Evolutionary conservation across 345 rosid genomes (phyloP), one percentile per base, ranked within the genome.

Genomic region (Eucalyptus brandiana): DNA sequence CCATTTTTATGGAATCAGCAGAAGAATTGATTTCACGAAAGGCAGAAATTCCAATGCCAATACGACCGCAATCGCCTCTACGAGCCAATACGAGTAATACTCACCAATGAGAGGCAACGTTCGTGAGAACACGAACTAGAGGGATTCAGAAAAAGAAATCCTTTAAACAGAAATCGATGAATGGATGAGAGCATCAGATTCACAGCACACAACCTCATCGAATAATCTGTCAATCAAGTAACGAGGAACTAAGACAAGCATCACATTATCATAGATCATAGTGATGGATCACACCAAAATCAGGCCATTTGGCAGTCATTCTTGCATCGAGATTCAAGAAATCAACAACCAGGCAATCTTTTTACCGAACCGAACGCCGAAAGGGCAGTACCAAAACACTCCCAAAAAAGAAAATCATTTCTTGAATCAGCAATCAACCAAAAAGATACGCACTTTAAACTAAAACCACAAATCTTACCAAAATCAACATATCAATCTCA

Each of bases 401-500:
- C 85, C 83, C 85, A 4, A 4, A 76, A 40, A 44, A 21, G 13
- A 40, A 21, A 76, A 47, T 76, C 14, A 12, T 76, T 40, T 76
- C 85, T 40, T 40, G 85, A 76, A 76, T 76, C 85, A 76, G 42
- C 85, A 40, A 40, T 76, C 85, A 53, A 50, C 21, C 30, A 24
- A 2, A 9, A 72, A 40, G 19, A 53, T 32, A 34, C 86, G 24
- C 13, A 30, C 30, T 26, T 26, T 24, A 32, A 87, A 49, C 67
- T 24, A 67, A 51, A 87, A 81, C 76, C 42, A 89, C 81, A 69
- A 47, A 14, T 91, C 94, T 93, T 93, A 94, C 94, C 95, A 93
- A 95, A 81, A 89, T 90, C 90, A 88, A 93, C 60, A 91, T 23
- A 76, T 76, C 85, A 92, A 94, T 93, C 96, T 97, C 96, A 97